Base-by-base conservation (phyloP, 2,329 filamentous ascomycete species). In the Hypoxylon sp. region DNA sequence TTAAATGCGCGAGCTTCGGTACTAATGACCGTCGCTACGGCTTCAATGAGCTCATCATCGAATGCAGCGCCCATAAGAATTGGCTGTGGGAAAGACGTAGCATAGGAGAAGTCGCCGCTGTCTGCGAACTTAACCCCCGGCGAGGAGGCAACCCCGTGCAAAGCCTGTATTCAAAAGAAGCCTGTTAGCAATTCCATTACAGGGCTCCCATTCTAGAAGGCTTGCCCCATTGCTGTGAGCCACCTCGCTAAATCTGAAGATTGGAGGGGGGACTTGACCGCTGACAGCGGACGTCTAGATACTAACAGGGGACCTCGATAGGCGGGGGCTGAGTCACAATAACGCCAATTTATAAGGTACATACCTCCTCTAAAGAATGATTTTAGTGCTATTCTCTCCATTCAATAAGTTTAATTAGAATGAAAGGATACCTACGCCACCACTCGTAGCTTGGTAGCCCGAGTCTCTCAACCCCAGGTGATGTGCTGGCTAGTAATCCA, bases 361-460 rank as follows among this genome's bases (percentile, higher is more conserved):
- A 44, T 44, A 44, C 39, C 87, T 55, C 83, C 84, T 76, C 22
- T 13, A 50, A 9, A 11, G 14, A 53, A 22, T 6, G n/a, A 2
- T 14, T 1, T 71, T 24, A 71, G 66, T 11, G 19, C 5, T 14
- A 10, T 14, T 4, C 4, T 47, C 31, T 33, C 6, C 19, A 9
- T 29, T 29, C 13, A n/a, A 6, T 10, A 11, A 46, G n/a, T 26
- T 51, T 14, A 3, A 47, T 39, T 33, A 55, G 46, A 52, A 65
- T 14, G 13, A 44, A 31, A 26, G 17, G 35, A 63, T 55, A 70
- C 73, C 31, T 71, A 76, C 74, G 73, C 87, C 88, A 90, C 81
- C 87, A 89, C 71, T 86, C 81, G 71, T 91, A 91, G 2, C 82
- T 76, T 2, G 86, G 86, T 0, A 91, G 78, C 3, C 87, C 87